Evolutionary conservation across 768 basidiomycete species (phyloP).

Genomic region (Mycena rebaudengoi): DNA sequence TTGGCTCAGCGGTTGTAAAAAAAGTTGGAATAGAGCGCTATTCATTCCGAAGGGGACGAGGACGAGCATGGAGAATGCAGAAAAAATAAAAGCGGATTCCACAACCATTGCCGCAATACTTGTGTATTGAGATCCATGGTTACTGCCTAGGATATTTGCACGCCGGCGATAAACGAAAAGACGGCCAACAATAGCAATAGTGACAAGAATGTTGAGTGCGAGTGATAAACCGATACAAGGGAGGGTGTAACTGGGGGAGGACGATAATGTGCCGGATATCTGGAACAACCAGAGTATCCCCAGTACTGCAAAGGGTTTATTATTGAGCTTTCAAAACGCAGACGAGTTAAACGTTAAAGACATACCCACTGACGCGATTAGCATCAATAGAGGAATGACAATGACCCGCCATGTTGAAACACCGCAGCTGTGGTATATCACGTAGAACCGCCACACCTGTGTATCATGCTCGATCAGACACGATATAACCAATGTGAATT

Average conservation of each 20-base stretch:
- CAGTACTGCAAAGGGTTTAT: no score
- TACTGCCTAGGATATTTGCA: not conserved
- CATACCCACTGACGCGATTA: no score
- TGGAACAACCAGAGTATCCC: not conserved
- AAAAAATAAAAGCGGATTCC: not conserved
- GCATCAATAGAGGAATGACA: no score
- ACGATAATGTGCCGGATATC: not conserved
- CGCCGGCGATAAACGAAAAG: not conserved
- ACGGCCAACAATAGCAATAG: not conserved
- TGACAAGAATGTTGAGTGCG: not conserved
- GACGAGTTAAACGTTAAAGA: no score
- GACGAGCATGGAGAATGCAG: no score
- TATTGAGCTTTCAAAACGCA: no score
- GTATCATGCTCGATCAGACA: not conserved
- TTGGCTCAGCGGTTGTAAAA: not conserved
- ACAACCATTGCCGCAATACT: slow-evolving; percentile 3
- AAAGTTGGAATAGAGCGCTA: not conserved
- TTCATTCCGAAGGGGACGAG: not conserved
- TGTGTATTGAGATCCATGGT: not conserved
- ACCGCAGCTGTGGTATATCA: not conserved
- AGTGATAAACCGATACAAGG: no score
- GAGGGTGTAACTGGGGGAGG: not conserved
- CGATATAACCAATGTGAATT: not conserved
- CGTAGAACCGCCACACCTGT: not conserved
- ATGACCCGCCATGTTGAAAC: no score